phyloP scores from a whole-genome alignment of 75 land plant species.

The Pinus albicaulis region DNA sequence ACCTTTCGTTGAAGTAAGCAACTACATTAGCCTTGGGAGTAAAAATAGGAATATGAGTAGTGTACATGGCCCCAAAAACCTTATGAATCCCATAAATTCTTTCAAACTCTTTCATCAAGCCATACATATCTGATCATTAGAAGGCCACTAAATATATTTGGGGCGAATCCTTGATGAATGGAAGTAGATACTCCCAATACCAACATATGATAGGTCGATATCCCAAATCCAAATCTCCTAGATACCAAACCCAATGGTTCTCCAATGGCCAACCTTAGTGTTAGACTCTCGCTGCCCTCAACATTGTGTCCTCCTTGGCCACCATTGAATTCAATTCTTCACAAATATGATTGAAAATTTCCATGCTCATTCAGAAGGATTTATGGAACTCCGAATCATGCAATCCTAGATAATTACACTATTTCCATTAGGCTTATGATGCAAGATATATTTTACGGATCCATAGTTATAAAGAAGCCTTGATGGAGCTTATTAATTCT shows the following conservation, averaged over 20 bases:
- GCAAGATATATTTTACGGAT: too few relatives aligned
- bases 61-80: constrained; percentile 88
- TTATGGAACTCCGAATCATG: constrained; percentile 80
- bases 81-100: constrained; percentile 71
- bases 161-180: constrained; percentile 75
- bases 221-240: constrained; percentile 89
- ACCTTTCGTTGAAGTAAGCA: constrained; percentile 86
- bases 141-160: constrained; percentile 85
- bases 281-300: constrained; percentile 74
- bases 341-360: constrained; percentile 79
- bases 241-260: constrained; percentile 91
- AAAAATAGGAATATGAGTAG: constrained; percentile 93
- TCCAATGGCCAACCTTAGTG: constrained; percentile 88
- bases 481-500: too few relatives aligned
- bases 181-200: constrained; percentile 92
- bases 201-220: constrained; percentile 95
- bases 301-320: constrained; percentile 90
- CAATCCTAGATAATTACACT: constrained; percentile 68
- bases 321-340: constrained; percentile 71
- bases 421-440: constrained; percentile 84
- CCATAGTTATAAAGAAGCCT: too few relatives aligned
- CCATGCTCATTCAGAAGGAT: constrained; percentile 76
- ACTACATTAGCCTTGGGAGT: constrained; percentile 91
- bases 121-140: constrained; percentile 26
- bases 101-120: constrained; percentile 63